phyloP scores from a whole-genome alignment of 352 stramenopile genomes.

The Pythium volutum region DNA sequence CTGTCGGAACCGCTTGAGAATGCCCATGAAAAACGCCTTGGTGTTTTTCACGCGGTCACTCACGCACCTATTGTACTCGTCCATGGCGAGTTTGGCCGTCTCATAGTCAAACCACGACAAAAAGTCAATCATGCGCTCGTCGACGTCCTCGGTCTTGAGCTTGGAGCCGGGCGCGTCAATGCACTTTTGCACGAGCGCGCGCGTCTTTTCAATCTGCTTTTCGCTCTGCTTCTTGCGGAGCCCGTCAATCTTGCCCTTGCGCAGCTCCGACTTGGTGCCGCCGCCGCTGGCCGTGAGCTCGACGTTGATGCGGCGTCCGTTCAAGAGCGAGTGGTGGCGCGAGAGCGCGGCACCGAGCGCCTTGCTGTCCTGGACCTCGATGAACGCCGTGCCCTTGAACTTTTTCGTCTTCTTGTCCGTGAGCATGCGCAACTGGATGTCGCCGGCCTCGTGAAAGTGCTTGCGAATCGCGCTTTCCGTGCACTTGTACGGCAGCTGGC shows the following conservation, averaged over 20 bases:
- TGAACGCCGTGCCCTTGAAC: conserved; percentile 85
- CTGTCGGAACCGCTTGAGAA: conserved; percentile 83
- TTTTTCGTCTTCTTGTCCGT: conserved; percentile 83
- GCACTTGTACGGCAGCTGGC: conserved; percentile 74
- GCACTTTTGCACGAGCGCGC: conserved; percentile 78
- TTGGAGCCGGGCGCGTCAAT: conserved; percentile 71
- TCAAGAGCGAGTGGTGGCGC: conserved; percentile 75
- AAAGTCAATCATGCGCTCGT: conserved; percentile 86
- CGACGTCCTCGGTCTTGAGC: conserved; percentile 70
- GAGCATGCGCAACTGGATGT: conserved; percentile 76
- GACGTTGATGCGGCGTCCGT: conserved; percentile 85
- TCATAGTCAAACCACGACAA: conserved; percentile 89
- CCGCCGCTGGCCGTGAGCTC: conserved; percentile 79
- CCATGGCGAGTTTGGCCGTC: conserved; percentile 77
- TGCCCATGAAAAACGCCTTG: conserved; percentile 89
- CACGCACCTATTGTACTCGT: conserved; percentile 79
- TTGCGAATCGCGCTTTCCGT: conserved; percentile 60
- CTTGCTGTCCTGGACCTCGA: conserved; percentile 83
- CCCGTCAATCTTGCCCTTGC: conserved; percentile 61
- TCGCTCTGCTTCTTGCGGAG: conserved; percentile 80
- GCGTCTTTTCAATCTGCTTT: conserved; percentile 82
- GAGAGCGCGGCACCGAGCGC: conserved; percentile 72
- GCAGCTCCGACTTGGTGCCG: conserved; percentile 79
- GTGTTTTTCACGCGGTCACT: conserved; percentile 75
- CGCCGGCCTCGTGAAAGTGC: conserved; percentile 73